phyloP scores from a whole-genome alignment of 306 rosid species.

The Glycine tomentella region DNA sequence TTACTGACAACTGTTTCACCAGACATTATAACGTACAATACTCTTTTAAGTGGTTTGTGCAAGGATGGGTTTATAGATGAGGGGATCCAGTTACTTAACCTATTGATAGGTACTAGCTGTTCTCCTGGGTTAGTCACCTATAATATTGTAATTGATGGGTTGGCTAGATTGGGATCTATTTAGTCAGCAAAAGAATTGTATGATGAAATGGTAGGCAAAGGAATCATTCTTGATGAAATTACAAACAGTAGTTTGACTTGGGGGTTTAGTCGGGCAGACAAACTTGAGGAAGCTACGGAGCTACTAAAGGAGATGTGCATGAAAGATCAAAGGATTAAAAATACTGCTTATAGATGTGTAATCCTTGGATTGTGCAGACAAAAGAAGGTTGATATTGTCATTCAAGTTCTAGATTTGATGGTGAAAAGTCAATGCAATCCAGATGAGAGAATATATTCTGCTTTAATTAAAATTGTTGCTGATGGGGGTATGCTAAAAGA shows the following conservation, averaged over 20 bases:
- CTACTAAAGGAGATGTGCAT: conserved; percentile 59
- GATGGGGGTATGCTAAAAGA: conserved; percentile 78
- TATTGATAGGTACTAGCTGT: conserved; percentile 61
- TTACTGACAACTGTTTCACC: conserved; percentile 69
- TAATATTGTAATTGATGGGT: conserved; percentile 76
- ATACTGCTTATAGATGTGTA: conserved; percentile 58
- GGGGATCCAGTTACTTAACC: conserved; percentile 62
- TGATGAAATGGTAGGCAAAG: conserved; percentile 62
- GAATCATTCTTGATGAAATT: conserved; percentile 75
- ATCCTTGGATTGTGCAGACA: conserved; percentile 74
- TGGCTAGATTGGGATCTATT: conserved; percentile 63
- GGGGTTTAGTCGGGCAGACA: conserved; percentile 65
- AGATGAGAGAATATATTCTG: conserved; percentile 57
- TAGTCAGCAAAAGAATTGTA: conserved; percentile 69
- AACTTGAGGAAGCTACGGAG: conserved; percentile 68
- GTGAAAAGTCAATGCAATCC: conserved; percentile 63
- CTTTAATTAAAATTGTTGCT: conserved; percentile 68
- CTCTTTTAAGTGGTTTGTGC: conserved; percentile 74
- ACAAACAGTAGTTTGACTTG: conserved; percentile 71
- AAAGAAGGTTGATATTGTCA: conserved; percentile 67
- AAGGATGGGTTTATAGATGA: conserved; percentile 82
- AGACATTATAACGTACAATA: conserved; percentile 83
- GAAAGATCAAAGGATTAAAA: conserved; percentile 53
- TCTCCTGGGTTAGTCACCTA: conserved; percentile 78
- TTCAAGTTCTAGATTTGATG: conserved; percentile 84